Base-by-base conservation (phyloP, 495 filamentous ascomycete genomes). In the Podospora pseudocomata region DNA sequence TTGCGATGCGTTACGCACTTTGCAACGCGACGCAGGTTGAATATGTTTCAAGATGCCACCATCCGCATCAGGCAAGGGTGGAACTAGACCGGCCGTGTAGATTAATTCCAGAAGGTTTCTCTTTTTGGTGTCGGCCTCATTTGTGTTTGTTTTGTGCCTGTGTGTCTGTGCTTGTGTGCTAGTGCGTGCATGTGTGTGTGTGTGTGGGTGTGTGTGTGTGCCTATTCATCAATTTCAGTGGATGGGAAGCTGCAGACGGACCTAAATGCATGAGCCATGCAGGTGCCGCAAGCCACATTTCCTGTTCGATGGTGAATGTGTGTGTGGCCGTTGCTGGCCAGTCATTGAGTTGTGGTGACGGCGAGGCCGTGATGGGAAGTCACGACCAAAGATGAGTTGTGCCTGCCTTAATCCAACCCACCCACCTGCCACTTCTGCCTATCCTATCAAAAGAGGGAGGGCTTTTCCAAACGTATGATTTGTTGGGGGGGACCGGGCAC, bases 31-130 rank as follows among this genome's bases (percentile, higher is more conserved):
- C 18, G 19, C 27, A 39, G 27, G 60, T 59, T 20, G 56, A 20
- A 59, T 28, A 6, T 23, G 18, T 39, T 18, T 63, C 16, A 39
- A 19, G 13, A 39, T 39, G 60, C 60, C 55, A 64, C 60, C 53
- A 64, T 64, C 66, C 66, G 19, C 20, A 59, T 59, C 53, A 4
- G 66, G 66, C 49, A 68, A 58, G 39, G 54, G 66, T 56, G 66
- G 66, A 30, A 64, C 30, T 61, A 68, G 57, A 18, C 39, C 57
- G 32, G 39, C 5, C 15, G 23, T 54, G 19, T 15, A 49, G 7
- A 15, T 60, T 54, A 30, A 6, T 69, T 69, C 67, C 57, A 61
- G 67, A 69, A 69, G 67, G 55, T 20, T 68, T 68, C 62, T 53
- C 54, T 6, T 39, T 49, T n/a, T 26, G 7, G 32, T 27, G 39